Conservation (phyloP, 2,329 filamentous ascomycete genomes). For the Helotiales sp. region DNA sequence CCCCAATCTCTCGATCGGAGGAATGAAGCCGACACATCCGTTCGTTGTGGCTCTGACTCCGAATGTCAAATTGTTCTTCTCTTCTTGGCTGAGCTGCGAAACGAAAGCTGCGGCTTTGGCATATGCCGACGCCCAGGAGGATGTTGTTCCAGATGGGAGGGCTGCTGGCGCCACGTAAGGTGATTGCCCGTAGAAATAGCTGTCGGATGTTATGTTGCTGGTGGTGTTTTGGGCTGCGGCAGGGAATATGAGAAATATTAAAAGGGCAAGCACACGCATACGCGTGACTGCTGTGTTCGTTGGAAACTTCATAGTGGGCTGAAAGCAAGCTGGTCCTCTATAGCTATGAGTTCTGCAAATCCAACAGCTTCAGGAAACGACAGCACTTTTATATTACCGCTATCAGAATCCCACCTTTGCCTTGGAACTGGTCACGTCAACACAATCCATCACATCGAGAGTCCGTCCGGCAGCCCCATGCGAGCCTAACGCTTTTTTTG, state of each 20-base stretch:
- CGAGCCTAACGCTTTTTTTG: not conserved
- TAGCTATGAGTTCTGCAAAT: too few relatives aligned
- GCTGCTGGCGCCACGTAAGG: slow-evolving; percentile 43
- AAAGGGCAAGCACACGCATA: not conserved
- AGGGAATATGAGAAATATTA: not conserved
- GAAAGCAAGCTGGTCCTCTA: too few relatives aligned
- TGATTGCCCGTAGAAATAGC: slow-evolving; percentile 46
- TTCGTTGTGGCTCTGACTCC: slow-evolving; percentile 52
- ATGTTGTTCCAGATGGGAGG: slow-evolving; percentile 18
- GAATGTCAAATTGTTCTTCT: slow-evolving; percentile 49
- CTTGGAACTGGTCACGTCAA: not conserved
- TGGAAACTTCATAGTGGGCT: not conserved
- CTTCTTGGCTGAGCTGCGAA: slow-evolving; percentile 50
- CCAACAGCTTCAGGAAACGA: too few relatives aligned
- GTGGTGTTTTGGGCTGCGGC: slow-evolving; percentile 3
- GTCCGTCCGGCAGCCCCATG: not conserved
- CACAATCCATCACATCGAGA: not conserved
- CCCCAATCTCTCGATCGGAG: slow-evolving; percentile 58
- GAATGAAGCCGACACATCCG: slow-evolving; percentile 43
- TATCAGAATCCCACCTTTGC: not conserved
- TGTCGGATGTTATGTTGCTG: slow-evolving; percentile 33
- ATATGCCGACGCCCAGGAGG: slow-evolving; percentile 69
- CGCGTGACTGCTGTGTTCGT: not conserved
- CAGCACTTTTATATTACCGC: too few relatives aligned
- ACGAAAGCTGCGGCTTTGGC: slow-evolving; percentile 70